Percentiles rank a stretch among this genome's conserved stretches.
Evolutionary conservation across 129 eudicot genomes (phyloP).

Genomic region (Dittrichia graveolens): DNA sequence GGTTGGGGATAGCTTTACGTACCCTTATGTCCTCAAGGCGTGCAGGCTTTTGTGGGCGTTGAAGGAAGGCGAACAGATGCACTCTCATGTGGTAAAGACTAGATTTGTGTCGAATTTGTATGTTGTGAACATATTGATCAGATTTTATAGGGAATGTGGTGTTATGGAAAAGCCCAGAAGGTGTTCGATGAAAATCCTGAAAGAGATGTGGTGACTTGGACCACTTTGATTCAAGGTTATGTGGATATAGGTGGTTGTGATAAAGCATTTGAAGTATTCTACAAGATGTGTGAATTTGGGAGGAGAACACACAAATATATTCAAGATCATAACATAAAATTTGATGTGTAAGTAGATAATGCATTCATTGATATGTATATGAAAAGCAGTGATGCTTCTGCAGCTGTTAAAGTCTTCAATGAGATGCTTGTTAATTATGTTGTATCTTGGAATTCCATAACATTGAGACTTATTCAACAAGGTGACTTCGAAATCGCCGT

Average conservation of each 20-base stretch:
- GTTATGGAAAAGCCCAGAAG: constrained; percentile 28
- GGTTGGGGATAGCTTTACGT: no score
- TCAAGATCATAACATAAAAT: constrained; percentile 25
- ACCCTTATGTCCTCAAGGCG: no score
- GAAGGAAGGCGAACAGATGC: no score
- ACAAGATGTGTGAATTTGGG: constrained; percentile 48
- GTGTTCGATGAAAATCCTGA: constrained; percentile 43
- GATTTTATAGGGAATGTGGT: constrained; percentile 40
- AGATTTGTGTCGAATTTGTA: constrained; percentile 46
- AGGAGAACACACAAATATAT: constrained; percentile 45
- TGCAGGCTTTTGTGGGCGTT: no score
- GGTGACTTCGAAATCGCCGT: constrained; percentile 44
- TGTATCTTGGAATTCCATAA: constrained; percentile 59
- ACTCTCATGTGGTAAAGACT: constrained; percentile 37
- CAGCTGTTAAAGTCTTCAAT: constrained; percentile 40
- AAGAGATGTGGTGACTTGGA: constrained; percentile 56
- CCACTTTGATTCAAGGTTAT: constrained; percentile 51
- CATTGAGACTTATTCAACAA: constrained; percentile 44
- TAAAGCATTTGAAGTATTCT: constrained; percentile 41
- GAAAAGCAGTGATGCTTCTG: constrained; percentile 46
- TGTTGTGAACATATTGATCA: constrained; percentile 45
- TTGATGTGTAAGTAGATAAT: no score
- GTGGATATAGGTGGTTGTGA: constrained; percentile 32
- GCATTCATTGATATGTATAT: constrained; percentile 57
- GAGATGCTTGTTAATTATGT: constrained; percentile 51